phyloP scores from a whole-genome alignment of 495 filamentous ascomycete genomes.

The Physcia stellaris region DNA sequence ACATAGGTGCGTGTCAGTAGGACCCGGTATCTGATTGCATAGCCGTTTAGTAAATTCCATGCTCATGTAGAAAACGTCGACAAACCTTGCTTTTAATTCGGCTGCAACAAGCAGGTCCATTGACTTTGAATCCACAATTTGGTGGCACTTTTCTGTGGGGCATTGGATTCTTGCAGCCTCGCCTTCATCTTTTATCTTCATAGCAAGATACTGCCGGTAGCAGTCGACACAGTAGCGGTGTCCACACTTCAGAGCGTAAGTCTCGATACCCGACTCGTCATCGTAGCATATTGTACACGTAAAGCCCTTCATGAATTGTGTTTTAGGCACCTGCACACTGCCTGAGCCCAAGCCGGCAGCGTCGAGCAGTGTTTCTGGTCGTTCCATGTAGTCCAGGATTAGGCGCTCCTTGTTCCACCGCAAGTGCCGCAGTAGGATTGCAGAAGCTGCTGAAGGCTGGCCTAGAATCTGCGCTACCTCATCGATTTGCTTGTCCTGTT shows the following conservation, averaged over 20 bases:
- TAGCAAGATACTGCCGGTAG: conserved; percentile 76
- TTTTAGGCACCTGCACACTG: conserved; percentile 45
- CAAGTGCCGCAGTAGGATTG: conserved; percentile 75
- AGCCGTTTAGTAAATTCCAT: neutral
- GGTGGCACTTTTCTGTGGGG: conserved; percentile 72
- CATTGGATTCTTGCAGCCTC: conserved; percentile 92
- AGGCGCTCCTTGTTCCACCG: conserved; percentile 93
- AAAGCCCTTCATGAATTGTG: conserved; percentile 62
- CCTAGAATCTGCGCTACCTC: conserved; percentile 83
- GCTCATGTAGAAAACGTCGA: neutral
- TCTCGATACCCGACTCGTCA: conserved; percentile 63
- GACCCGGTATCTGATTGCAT: conserved; percentile 52
- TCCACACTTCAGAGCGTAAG: conserved; percentile 89
- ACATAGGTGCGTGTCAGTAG: conserved; percentile 90
- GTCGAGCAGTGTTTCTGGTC: conserved; percentile 61
- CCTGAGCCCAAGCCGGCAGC: conserved; percentile 66
- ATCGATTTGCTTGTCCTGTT: conserved; percentile 71
- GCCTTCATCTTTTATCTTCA: conserved; percentile 90
- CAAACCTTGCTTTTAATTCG: conserved; percentile 54
- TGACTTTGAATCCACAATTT: conserved; percentile 83
- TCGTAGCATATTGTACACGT: conserved; percentile 94
- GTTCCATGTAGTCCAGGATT: conserved; percentile 91
- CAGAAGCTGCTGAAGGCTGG: conserved; percentile 71
- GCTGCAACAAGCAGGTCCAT: conserved; percentile 67
- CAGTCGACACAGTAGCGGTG: conserved; percentile 94